A percentile compares a stretch with the other conserved stretches of the same genome.
Evolutionary conservation across 768 basidiomycete species (phyloP).

Genomic region (Cystobasidium onofrii): DNA sequence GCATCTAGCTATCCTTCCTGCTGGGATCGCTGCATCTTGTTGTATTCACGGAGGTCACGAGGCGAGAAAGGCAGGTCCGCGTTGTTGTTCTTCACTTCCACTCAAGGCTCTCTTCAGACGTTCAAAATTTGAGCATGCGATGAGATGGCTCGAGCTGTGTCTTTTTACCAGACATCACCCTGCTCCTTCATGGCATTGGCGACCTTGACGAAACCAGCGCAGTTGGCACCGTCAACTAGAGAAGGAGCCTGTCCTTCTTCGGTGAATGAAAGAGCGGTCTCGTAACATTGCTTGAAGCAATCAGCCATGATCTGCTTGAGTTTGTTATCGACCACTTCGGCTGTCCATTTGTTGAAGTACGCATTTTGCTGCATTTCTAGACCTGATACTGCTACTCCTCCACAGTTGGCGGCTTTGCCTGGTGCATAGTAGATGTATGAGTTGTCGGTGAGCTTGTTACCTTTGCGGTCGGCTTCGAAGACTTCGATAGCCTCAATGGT

Average conservation of each 20-base stretch:
- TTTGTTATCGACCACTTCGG: slow-evolving; percentile 59
- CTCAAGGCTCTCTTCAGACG: no score
- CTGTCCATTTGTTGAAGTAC: slow-evolving; percentile 58
- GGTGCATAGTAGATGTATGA: slow-evolving; percentile 63
- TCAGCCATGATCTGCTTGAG: slow-evolving; percentile 64
- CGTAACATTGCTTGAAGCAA: slow-evolving; percentile 55
- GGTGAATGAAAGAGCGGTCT: slow-evolving; percentile 56
- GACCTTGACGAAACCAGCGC: slow-evolving; percentile 62
- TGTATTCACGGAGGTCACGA: no score
- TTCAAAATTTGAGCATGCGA: no score
- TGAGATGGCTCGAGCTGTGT: no score
- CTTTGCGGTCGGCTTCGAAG: slow-evolving; percentile 58
- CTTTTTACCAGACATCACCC: slow-evolving; percentile 70
- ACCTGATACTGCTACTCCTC: slow-evolving; percentile 69
- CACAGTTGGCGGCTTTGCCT: slow-evolving; percentile 58
- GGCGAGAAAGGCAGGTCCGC: no score
- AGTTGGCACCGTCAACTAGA: slow-evolving; percentile 62
- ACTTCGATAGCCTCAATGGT: slow-evolving; percentile 64
- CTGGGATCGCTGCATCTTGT: no score
- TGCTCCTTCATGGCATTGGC: slow-evolving; percentile 67
- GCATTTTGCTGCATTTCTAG: slow-evolving; percentile 77
- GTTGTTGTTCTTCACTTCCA: no score
- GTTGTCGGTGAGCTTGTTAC: slow-evolving; percentile 41
- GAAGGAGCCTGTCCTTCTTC: slow-evolving; percentile 48
- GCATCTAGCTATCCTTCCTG: no score